Base-by-base conservation (phyloP, 495 filamentous ascomycete species). In the Chaetomium cochliodes region DNA sequence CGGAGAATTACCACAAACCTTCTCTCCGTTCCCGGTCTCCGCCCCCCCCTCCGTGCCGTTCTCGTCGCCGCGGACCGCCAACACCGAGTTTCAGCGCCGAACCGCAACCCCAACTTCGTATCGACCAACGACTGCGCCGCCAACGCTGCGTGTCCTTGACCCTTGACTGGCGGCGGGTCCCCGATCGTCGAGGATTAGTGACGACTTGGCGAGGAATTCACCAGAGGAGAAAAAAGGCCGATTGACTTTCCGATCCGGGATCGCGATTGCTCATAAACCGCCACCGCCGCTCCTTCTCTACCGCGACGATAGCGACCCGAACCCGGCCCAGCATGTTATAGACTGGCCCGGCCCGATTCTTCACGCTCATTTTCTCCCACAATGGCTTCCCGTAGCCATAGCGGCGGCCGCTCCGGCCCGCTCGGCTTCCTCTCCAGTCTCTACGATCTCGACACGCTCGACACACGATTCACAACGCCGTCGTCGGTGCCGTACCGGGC, bases 361-460 rank as follows among this genome's bases (percentile, higher is more conserved):
- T 16, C 20, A 58, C 56, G 22, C 15, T 15, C 42, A 26, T 39
- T 39, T 18, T 16, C 44, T 18, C 6, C 56, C 37, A 39, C 60
- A 25, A 63, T 69, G 67, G 63, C 67, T 25, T 56, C 58, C 15
- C 39, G 44, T 60, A 33, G 23, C 42, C 20, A 52, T 23, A 16
- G 23, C 63, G 55, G 67, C 5, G 18, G 26, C 54, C 44, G 67
- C 63, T 33, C 25, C 46, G 64, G 64, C 18, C 59, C 52, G 15
- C 51, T 64, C 23, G 51, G 60, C 30, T 62, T 67, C 51, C 44
- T 87, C 58, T 77, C 81, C 67, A 81, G 81, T 54, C 74, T 93
- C 58, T 96, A 92, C 78, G 88, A 90, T 58, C 87, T 96, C 63
- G 91, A 97, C 70, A 96, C 92, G 33, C 86, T 98, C 74, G 94